Base-by-base conservation (phyloP, 2,329 filamentous ascomycete species). In the Ceratocystis ficicola region DNA sequence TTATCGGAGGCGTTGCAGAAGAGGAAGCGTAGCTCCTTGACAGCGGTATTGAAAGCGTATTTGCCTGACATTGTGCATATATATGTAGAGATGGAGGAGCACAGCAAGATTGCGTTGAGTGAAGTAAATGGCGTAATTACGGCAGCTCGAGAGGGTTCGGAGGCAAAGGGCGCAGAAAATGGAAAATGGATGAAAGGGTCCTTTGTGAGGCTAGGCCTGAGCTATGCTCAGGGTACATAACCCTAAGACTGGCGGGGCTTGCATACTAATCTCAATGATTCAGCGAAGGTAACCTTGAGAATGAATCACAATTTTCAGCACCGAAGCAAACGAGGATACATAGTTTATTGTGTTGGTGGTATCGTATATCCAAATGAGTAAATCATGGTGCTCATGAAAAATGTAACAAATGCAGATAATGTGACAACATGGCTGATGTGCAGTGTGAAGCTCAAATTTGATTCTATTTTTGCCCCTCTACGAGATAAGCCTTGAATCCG, bases 1-100 rank as follows among this genome's bases (percentile, higher is more conserved):
- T 90, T 86, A 75, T 95, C 88, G 70, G 88, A 89, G 64, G 90
- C 92, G 79, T 97, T 93, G 81, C 94, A 97, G 80, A 97, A 93
- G 73, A 95, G 83, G 80, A 99, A 99, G 75, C 94, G 89, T 75
- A 99, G 83, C 83, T 99, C 94, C 83, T 91, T 95, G 76, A 99
- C 82, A 70, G 85, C 80, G 77, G 90, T 88, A 71, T 85, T 83
- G 79, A 99, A 99, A 72, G 86, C 90, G 80, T 96, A 96, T 82
- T 94, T 95, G 78, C 83, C 81, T 71, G 63, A 59, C 66, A 63
- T 66, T 20, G 10, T 64, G 41, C 46, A 20, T 22, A 25, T 20
- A n/a, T 17, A 20, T 28, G 52, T 15, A 12, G 15, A 30, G 22
- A 32, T 32, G 30, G 30, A 7, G 30, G 6, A 32, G 30, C 30